phyloP scores from a whole-genome alignment of 192 early-diverging fungal genomes.

The Backusella luteola region DNA sequence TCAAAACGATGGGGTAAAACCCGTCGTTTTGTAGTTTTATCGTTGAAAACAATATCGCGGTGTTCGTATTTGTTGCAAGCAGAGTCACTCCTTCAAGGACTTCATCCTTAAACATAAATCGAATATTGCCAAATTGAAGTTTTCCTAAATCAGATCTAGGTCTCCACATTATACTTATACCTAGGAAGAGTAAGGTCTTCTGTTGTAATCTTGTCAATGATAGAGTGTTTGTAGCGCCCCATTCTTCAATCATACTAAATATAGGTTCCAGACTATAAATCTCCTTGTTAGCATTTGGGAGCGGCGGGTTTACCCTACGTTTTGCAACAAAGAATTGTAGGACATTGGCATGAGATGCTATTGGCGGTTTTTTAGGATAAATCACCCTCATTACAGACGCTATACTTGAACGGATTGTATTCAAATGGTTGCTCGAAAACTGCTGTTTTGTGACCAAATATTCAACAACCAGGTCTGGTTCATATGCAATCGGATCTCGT shows the following conservation, averaged over 20 bases:
- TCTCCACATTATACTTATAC: constrained; percentile 5
- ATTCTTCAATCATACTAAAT: neutral
- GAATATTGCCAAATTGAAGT: neutral
- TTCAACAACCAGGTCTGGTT: too few species aligned
- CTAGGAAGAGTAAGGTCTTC: neutral
- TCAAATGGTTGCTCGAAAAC: neutral
- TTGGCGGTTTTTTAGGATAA: neutral
- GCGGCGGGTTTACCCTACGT: neutral
- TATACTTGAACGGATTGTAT: too few species aligned
- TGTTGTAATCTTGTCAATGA: neutral
- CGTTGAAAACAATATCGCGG: too few species aligned
- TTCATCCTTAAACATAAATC: neutral
- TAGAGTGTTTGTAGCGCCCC: neutral
- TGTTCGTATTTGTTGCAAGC: too few species aligned
- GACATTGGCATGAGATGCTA: neutral
- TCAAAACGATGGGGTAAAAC: too few species aligned
- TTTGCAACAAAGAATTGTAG: neutral
- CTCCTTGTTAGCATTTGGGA: neutral
- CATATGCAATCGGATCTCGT: too few species aligned
- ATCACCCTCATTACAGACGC: neutral
- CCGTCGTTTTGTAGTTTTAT: too few species aligned
- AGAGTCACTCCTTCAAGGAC: neutral
- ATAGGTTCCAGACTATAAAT: neutral
- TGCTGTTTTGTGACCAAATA: neutral
- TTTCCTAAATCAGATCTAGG: constrained; percentile 4